These are phyloP conservation scores for Cytospora paraplurivora DNA, from an alignment of 2,329 filamentous ascomycete species.

Conservation along the genomic window DNA sequence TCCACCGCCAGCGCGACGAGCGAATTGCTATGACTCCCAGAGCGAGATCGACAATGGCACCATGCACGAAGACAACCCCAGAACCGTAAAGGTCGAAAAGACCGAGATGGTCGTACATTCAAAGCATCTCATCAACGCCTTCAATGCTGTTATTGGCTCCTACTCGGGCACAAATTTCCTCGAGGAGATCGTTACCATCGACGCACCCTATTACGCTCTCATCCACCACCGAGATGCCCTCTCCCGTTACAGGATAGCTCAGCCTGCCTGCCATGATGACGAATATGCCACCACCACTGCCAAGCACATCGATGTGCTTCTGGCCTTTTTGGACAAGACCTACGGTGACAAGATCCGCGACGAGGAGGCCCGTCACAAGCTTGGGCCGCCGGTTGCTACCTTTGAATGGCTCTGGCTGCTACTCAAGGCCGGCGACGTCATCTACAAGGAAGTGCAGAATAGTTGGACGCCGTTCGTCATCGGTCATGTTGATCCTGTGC, in stretches of 20 bases:
- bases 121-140: slow-evolving; percentile 47
- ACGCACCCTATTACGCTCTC: slow-evolving; percentile 51
- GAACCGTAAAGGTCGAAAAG: slow-evolving; percentile 36
- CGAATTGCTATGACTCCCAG: slow-evolving; percentile 17
- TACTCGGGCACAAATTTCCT: slow-evolving; percentile 47
- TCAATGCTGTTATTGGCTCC: slow-evolving; percentile 51
- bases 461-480: slow-evolving; percentile 48
- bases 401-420: slow-evolving; percentile 51
- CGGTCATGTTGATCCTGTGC: slow-evolving; percentile 36
- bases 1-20: slow-evolving; percentile 26
- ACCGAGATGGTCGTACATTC: slow-evolving; percentile 50
- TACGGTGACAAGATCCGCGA: slow-evolving; percentile 41
- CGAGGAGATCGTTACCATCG: slow-evolving; percentile 42
- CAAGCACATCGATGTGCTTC: slow-evolving; percentile 49
- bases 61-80: slow-evolving; percentile 26
- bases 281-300: slow-evolving; percentile 46
- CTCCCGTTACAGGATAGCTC: slow-evolving; percentile 43
- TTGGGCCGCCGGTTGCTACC: slow-evolving; percentile 44
- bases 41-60: slow-evolving; percentile 23
- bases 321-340: slow-evolving; percentile 46
- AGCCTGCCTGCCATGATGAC: slow-evolving; percentile 44
- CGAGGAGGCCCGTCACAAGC: slow-evolving; percentile 45
- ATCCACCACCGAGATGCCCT: slow-evolving; percentile 50
- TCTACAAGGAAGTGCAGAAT: slow-evolving; percentile 45
- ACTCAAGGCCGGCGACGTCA: slow-evolving; percentile 47